Conservation (phyloP, 306 rosid genomes). For the Rosa lucieae region DNA sequence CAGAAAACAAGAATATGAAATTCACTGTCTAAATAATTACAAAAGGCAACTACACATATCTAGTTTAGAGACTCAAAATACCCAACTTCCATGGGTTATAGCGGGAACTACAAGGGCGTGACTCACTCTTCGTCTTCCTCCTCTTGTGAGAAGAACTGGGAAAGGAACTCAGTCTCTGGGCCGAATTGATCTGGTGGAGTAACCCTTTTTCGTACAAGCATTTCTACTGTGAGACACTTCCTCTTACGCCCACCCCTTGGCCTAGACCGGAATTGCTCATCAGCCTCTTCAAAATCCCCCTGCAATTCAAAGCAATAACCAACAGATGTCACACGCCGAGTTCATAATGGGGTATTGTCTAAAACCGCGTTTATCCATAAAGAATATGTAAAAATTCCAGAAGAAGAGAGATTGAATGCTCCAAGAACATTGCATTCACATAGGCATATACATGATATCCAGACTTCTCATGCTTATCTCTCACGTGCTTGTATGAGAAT, state of each 20-base stretch:
- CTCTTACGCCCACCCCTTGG: conserved; percentile 85
- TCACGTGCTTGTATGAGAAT: conserved; percentile 83
- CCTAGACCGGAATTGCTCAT: conserved; percentile 68
- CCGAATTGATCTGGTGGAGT: conserved; percentile 53
- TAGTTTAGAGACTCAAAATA: neutral
- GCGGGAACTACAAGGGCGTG: neutral
- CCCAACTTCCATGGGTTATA: neutral
- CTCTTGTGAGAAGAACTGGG: conserved; percentile 30
- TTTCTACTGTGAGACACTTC: conserved; percentile 56
- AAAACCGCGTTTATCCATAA: neutral
- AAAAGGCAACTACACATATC: neutral
- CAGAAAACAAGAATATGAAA: neutral
- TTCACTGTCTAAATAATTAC: neutral
- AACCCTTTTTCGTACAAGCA: conserved; percentile 76
- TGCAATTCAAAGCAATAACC: conserved; percentile 23
- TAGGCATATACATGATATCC: conserved; percentile 50
- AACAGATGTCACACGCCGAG: neutral
- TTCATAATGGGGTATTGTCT: neutral
- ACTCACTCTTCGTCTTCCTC: conserved; percentile 11
- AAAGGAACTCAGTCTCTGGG: conserved; percentile 15
- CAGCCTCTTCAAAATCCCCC: conserved; percentile 85
- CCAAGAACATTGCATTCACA: conserved; percentile 49
- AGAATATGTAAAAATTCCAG: neutral
- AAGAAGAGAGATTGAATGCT: neutral
- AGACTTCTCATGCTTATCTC: conserved; percentile 77